Percentiles rank a stretch among this genome's conserved stretches.
Evolutionary conservation across 78 protist genomes (phyloP).

Genomic region (Dictyostelium brefeldianum): DNA sequence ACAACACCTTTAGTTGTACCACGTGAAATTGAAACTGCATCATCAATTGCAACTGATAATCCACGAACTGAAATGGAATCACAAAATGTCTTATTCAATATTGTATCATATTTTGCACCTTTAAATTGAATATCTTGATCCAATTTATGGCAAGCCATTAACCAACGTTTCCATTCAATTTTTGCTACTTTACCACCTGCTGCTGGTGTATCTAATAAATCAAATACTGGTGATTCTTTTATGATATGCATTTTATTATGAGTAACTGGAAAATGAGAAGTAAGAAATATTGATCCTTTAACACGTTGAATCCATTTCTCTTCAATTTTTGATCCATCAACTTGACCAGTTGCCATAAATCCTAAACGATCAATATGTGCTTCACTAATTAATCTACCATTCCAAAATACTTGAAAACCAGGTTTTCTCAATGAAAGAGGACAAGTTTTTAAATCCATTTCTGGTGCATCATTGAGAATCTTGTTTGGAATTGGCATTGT

Average conservation of each 20-base stretch:
- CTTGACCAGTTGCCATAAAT: slow-evolving; percentile 47
- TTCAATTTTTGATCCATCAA: slow-evolving; percentile 42
- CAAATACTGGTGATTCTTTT: slow-evolving; percentile 53
- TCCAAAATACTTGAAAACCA: slow-evolving; percentile 80
- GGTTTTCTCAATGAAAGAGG: slow-evolving; percentile 74
- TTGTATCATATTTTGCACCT: slow-evolving; percentile 20
- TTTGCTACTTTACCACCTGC: neutral
- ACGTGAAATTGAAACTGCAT: neutral
- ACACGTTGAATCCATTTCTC: slow-evolving; percentile 69
- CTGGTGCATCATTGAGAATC: neutral
- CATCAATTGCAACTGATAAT: neutral
- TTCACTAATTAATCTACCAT: slow-evolving; percentile 76
- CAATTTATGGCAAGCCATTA: slow-evolving; percentile 54
- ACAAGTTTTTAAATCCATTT: neutral
- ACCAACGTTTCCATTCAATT: slow-evolving; percentile 60
- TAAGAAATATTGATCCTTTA: slow-evolving; percentile 60
- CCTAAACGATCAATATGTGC: slow-evolving; percentile 79
- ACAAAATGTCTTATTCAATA: slow-evolving; percentile 31
- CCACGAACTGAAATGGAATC: slow-evolving; percentile 40
- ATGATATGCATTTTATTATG: slow-evolving; percentile 83
- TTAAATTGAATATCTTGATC: slow-evolving; percentile 79
- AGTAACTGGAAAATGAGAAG: slow-evolving; percentile 74
- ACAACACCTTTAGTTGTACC: slow-evolving; percentile 6
- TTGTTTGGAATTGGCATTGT: slow-evolving; percentile 71
- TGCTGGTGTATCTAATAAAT: neutral